Evolutionary conservation across 2,329 filamentous ascomycete species (phyloP).

Genomic region (Colletotrichum horii): DNA sequence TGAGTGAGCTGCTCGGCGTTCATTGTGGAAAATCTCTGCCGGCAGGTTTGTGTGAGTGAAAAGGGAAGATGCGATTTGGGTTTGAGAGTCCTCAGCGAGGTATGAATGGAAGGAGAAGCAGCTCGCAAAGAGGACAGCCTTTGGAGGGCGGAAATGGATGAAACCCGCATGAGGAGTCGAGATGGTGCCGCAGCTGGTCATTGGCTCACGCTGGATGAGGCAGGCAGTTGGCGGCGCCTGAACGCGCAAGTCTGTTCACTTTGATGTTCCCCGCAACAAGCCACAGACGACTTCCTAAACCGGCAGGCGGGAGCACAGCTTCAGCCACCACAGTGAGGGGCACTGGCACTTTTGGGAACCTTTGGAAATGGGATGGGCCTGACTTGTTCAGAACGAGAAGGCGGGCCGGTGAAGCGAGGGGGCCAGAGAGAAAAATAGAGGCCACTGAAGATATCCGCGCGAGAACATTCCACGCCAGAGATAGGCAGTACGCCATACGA

Average conservation of each 20-base stretch:
- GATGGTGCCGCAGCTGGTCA: slow-evolving; percentile 13
- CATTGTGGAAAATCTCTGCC: slow-evolving; percentile 48
- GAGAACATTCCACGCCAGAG: background rate
- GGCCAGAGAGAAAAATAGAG: background rate
- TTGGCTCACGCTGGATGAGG: slow-evolving; percentile 18
- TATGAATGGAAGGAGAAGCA: slow-evolving; percentile 4
- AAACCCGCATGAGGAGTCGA: slow-evolving; percentile 27
- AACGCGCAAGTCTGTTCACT: background rate
- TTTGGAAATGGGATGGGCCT: slow-evolving; percentile 3
- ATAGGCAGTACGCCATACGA: background rate
- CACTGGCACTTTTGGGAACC: slow-evolving; percentile 13
- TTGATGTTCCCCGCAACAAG: background rate
- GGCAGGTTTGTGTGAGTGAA: background rate
- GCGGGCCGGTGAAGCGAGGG: background rate
- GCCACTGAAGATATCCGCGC: background rate
- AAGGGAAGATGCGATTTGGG: background rate
- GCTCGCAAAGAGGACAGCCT: slow-evolving; percentile 34
- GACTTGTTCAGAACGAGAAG: slow-evolving; percentile 11
- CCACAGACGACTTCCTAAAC: background rate
- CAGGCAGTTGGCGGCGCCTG: background rate
- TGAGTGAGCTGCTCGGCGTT: slow-evolving; percentile 68
- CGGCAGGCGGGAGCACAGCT: background rate
- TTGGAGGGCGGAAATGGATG: slow-evolving; percentile 38
- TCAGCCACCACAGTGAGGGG: slow-evolving; percentile 17
- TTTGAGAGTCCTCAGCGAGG: background rate